These are phyloP conservation scores for Penicillium brevicompactum DNA, from an alignment of 2,329 filamentous ascomycete genomes.

Conservation along the genomic window DNA sequence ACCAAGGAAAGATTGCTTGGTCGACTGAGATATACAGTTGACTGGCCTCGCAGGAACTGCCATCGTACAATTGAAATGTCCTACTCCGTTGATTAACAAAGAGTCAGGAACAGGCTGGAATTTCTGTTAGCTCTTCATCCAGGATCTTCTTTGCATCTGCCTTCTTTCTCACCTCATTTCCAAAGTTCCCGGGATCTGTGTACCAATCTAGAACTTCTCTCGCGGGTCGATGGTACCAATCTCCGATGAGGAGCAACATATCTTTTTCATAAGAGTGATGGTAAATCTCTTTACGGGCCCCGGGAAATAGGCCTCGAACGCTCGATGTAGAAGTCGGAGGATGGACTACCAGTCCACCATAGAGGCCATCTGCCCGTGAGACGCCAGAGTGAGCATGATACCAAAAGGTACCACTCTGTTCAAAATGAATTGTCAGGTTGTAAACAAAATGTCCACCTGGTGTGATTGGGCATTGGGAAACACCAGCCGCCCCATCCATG, in stretches of 20 bases:
- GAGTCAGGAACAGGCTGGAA: conserved; percentile 52
- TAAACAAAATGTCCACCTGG: conserved; percentile 56
- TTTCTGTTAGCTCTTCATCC: background rate
- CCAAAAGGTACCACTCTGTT: conserved; percentile 52
- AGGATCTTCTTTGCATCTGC: background rate
- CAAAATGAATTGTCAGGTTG: conserved; percentile 40
- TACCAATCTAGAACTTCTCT: conserved; percentile 48
- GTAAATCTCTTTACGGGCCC: background rate
- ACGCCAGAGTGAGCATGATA: conserved; percentile 51
- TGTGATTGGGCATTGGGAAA: conserved; percentile 68
- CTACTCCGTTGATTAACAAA: conserved; percentile 51
- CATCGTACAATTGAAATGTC: conserved; percentile 50
- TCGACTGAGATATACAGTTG: conserved; percentile 40
- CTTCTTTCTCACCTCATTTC: conserved; percentile 41
- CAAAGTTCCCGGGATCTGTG: conserved; percentile 46
- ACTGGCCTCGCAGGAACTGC: conserved; percentile 49
- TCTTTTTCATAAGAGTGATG: conserved; percentile 41
- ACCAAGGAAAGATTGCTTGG: conserved; percentile 28
- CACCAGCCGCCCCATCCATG: conserved; percentile 70
- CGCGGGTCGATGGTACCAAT: conserved; percentile 53
- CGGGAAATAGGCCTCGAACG: conserved; percentile 18
- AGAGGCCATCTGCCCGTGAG: conserved; percentile 50
- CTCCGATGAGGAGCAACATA: conserved; percentile 50
- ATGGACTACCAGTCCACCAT: conserved; percentile 53
- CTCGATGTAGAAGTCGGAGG: conserved; percentile 31